phyloP scores from a whole-genome alignment of 2,329 filamentous ascomycete genomes.

The Ophiocordyceps camponoti-floridani region DNA sequence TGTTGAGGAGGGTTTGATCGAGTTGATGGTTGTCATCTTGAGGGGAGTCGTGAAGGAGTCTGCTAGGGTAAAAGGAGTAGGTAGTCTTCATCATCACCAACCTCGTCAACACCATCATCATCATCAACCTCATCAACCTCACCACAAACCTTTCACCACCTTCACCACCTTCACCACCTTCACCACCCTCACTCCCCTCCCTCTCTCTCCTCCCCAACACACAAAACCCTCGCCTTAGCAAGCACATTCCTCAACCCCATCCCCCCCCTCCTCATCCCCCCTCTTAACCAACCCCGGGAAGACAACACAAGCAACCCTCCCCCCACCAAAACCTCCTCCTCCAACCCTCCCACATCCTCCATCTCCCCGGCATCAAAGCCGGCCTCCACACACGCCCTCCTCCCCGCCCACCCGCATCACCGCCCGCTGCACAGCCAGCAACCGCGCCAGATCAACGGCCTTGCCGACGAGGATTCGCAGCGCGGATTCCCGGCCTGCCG shows the following conservation, averaged over 20 bases:
- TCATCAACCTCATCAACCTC: too few relatives aligned
- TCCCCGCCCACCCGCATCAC: conserved; percentile 34
- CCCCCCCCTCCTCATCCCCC: conserved; percentile 44
- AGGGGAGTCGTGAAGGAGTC: too few relatives aligned
- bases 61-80: too few relatives aligned
- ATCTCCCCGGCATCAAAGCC: conserved; percentile 40
- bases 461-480: conserved; percentile 33
- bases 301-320: conserved; percentile 42
- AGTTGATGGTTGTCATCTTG: too few relatives aligned
- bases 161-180: background rate
- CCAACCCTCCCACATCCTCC: conserved; percentile 48
- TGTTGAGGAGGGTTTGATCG: too few relatives aligned
- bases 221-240: conserved; percentile 47
- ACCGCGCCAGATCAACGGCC: conserved; percentile 36
- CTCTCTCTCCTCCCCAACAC: conserved; percentile 18
- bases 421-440: conserved; percentile 40
- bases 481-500: conserved; percentile 26
- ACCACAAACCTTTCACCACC: background rate
- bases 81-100: too few relatives aligned
- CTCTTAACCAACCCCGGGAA: conserved; percentile 48
- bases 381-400: conserved; percentile 16
- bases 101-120: too few relatives aligned
- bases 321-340: conserved; percentile 32
- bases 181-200: too few relatives aligned
- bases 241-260: conserved; percentile 45